Conservation (phyloP, 1,139 yeast genomes). For the Groenewaldozyma auringiensis region DNA sequence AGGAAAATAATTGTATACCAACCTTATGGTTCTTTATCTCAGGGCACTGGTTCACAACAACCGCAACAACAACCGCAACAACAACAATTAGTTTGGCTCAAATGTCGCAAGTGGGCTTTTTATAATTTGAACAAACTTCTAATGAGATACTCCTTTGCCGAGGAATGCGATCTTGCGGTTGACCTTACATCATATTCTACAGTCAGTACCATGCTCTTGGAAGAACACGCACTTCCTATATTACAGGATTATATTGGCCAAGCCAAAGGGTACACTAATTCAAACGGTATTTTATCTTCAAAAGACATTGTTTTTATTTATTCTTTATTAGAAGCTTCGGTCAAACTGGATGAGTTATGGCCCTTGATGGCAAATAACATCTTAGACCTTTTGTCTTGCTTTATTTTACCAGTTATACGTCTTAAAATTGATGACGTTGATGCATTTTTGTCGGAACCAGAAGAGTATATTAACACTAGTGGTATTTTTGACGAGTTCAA, state of each 20-base stretch:
- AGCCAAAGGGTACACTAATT: background rate
- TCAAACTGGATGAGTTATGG: background rate
- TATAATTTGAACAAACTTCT: background rate
- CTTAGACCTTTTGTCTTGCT: background rate
- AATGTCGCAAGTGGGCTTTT: slow-evolving; percentile 1
- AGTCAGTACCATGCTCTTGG: background rate
- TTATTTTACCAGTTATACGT: background rate
- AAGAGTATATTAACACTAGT: background rate
- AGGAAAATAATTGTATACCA: background rate
- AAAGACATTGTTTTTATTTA: background rate
- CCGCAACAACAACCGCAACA: too few relatives aligned
- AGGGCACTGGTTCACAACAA: background rate
- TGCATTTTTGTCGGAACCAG: background rate
- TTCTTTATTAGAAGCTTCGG: background rate
- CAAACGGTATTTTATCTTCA: background rate
- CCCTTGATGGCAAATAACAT: background rate
- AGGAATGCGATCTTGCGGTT: background rate
- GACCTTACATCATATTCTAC: background rate
- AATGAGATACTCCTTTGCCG: background rate
- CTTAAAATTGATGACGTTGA: background rate
- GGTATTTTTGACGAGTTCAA: background rate
- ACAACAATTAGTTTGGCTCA: background rate
- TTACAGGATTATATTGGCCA: background rate
- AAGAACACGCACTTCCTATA: background rate
- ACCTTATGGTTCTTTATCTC: background rate